Evolutionary conservation across 2,329 filamentous ascomycete genomes (phyloP), one percentile per base, ranked within the genome.

Genomic region (Fusarium lyarnte): DNA sequence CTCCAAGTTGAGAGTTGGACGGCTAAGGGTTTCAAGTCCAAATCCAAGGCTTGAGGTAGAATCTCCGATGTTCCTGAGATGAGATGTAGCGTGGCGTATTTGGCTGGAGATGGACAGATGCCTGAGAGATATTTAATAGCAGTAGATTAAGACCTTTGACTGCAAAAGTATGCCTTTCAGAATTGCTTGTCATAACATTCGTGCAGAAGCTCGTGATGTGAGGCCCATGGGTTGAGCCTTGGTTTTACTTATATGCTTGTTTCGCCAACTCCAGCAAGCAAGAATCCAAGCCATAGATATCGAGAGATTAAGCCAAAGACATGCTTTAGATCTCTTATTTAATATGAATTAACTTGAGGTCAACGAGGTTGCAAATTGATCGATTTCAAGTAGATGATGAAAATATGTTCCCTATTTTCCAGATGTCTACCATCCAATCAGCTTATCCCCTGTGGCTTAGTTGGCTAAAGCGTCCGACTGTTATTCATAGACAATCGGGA

Each of bases 401-500:
- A 17, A 1, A 31, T 62, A 67, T 62, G 2, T 10, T 5, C 1
- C 1, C 0, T 8, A 25, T 3, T 27, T 10, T 7, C 6, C 2
- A 0, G 1, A 0, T 1, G 2, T 3, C 5, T 16, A 46, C 25
- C 17, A 67, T 67, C 64, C 64, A 67, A 67, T 67, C 54, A 67
- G 63, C 63, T 62, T 67, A 67, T 67, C 72, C 72, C 72, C 68
- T 72, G 71, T 74, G 72, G 72, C 71, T 74, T 74, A 74, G 72
- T 74, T 73, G 71, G 71, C 70, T 74, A 73, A 73, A 73, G 71
- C 71, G 71, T 73, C 71, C 71, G 71, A 73, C 71, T 73, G 71
- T 73, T 73, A 73, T 71, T 60, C 27, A 54, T 54, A 75, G 73
- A 75, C 72, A 75, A 77, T 77, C 75, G 74, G 72, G 74, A 77